A percentile compares a stretch with the other conserved stretches of the same genome.
Evolutionary conservation across 306 rosid genomes (phyloP).

Genomic region (Macrotyloma uniflorum): DNA sequence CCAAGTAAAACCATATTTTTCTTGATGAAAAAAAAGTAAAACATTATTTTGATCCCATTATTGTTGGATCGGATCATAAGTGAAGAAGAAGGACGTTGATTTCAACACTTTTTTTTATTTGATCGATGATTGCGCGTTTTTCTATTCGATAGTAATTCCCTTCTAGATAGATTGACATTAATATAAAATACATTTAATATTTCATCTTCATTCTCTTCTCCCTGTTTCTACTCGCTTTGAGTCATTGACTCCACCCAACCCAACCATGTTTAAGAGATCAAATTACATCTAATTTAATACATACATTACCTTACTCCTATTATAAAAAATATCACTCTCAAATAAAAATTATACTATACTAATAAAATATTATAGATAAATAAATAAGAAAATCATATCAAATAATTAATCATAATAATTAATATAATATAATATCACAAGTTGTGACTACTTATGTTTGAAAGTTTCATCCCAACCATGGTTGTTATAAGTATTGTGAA

Average conservation of each 20-base stretch:
- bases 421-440: too few species aligned
- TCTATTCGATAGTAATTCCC: neutral
- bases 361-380: too few species aligned
- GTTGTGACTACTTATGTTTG: too few species aligned
- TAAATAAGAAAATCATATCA: too few species aligned
- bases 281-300: too few species aligned
- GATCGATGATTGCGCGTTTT: conserved; percentile 5
- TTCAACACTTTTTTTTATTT: neutral
- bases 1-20: neutral
- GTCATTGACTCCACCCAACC: neutral
- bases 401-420: too few species aligned
- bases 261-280: neutral
- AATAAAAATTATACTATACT: too few species aligned
- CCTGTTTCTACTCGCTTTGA: neutral
- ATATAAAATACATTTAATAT: neutral
- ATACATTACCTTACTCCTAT: too few species aligned
- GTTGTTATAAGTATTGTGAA: too few species aligned
- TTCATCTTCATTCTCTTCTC: neutral
- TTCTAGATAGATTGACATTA: neutral
- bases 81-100: neutral
- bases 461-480: too few species aligned
- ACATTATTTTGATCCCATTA: neutral
- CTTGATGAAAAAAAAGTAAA: neutral
- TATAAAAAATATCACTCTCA: too few species aligned
- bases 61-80: neutral